Percentiles rank a stretch among this genome's conserved stretches.
Evolutionary conservation across 495 filamentous ascomycete species (phyloP).

Genomic region (Neurospora discreta): DNA sequence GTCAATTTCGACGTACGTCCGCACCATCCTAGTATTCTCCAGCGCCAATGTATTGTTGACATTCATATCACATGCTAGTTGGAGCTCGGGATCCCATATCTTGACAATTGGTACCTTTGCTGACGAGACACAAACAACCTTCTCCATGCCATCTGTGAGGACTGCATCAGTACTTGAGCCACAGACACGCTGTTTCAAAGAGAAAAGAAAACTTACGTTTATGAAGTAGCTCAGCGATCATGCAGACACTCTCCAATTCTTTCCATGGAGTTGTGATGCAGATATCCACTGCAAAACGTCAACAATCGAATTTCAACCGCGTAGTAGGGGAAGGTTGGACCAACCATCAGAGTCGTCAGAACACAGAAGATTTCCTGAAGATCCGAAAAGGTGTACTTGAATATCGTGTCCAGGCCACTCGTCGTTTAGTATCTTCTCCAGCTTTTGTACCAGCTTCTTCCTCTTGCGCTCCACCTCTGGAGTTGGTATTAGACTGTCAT

Average conservation of each 20-base stretch:
- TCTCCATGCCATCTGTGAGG: conserved; percentile 79
- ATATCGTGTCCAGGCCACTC: conserved; percentile 90
- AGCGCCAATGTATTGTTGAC: conserved; percentile 92
- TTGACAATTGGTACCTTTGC: conserved; percentile 98
- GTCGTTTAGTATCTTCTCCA: conserved; percentile 74
- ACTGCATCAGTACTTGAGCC: conserved; percentile 15
- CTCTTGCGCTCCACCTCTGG: conserved; percentile 66
- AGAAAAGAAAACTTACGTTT: conserved; percentile 53
- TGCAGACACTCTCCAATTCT: conserved; percentile 74
- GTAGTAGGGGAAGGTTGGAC: conserved; percentile 16
- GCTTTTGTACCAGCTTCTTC: conserved; percentile 64
- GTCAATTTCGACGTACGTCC: conserved; percentile 92
- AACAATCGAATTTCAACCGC: conserved; percentile 1
- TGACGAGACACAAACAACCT: conserved; percentile 81
- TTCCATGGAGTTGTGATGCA: conserved; percentile 87
- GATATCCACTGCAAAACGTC: conserved; percentile 67
- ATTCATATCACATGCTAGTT: conserved; percentile 94
- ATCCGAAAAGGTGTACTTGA: conserved; percentile 87
- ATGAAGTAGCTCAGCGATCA: conserved; percentile 72
- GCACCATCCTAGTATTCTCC: conserved; percentile 97
- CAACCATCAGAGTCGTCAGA: conserved; percentile 94
- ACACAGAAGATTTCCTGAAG: conserved; percentile 88
- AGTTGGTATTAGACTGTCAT: conserved; percentile 74
- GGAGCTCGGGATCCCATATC: conserved; percentile 91
- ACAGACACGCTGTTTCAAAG: background rate